Conservation (phyloP, 305 asterid species). For the Fraxinus paxiana region DNA sequence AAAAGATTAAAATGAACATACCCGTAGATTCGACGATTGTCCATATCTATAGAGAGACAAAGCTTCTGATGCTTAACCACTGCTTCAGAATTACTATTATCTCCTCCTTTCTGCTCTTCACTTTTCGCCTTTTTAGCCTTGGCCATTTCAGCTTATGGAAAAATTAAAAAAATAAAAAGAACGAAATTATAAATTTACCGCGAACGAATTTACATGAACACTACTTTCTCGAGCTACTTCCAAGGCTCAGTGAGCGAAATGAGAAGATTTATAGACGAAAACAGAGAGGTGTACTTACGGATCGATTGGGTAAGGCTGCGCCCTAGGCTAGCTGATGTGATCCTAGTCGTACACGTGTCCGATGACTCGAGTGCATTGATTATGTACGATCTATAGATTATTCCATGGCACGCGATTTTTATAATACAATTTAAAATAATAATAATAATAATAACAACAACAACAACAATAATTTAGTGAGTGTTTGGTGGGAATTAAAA, state of each 20-base stretch:
- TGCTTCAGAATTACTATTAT: slow-evolving; percentile 67
- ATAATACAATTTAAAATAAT: too few relatives aligned
- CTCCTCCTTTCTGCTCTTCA: slow-evolving; percentile 83
- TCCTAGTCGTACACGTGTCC: slow-evolving; percentile 19
- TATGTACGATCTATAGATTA: neutral
- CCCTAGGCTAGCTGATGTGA: slow-evolving; percentile 34
- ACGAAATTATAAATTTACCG: neutral
- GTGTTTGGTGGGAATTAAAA: too few relatives aligned
- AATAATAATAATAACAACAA: too few relatives aligned
- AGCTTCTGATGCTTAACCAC: slow-evolving; percentile 96
- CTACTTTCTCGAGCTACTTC: neutral
- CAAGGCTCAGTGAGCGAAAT: neutral
- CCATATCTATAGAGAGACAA: slow-evolving; percentile 85
- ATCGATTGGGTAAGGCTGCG: slow-evolving; percentile 28
- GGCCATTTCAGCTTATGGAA: slow-evolving; percentile 50
- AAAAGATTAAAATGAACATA: slow-evolving; percentile 17
- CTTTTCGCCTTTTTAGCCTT: slow-evolving; percentile 77
- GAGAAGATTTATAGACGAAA: slow-evolving; percentile 34
- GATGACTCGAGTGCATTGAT: neutral
- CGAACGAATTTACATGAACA: neutral
- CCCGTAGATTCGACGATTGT: slow-evolving; percentile 85
- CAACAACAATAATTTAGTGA: too few relatives aligned
- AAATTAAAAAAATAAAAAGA: neutral
- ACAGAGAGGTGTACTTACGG: slow-evolving; percentile 15
- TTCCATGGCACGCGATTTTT: neutral